Base-by-base conservation (phyloP, 2,329 filamentous ascomycete genomes). In the Fusarium praegraminearum region DNA sequence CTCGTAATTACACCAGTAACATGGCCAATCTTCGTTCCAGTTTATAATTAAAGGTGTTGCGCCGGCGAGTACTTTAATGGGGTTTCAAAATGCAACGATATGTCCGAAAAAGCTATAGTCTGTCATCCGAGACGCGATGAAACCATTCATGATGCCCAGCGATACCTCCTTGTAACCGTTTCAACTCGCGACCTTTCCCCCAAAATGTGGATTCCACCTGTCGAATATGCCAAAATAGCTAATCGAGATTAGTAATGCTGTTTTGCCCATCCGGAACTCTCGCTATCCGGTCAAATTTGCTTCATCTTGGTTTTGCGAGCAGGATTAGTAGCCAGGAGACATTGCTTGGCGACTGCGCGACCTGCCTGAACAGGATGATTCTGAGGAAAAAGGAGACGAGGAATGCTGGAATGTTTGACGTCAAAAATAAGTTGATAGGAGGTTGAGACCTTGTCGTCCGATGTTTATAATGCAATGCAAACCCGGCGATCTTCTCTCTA, bases 141-240 rank as follows among this genome's bases (percentile, higher is more conserved):
- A 66, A 69, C 65, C 15, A 43, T 24, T 24, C 59, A 54, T 33
- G 65, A 60, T 52, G 35, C n/a, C 30, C 15, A 43, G 16, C 20
- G 45, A 36, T n/a, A 46, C 62, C 65, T 40, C 65, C 69, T 69
- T 45, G 55, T 57, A 33, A 45, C 40, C n/a, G 11, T 2, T 24
- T 15, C 26, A 40, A 20, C 9, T 40, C 28, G 20, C 26, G 26
- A 18, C 33, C 36, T 32, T 26, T 43, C 16, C 18, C 40, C 24
- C 13, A 58, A 3, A 10, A 24, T 36, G 45, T n/a, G 38, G 18
- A n/a, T 20, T 26, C 32, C 20, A 35, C 49, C 45, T 61, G 44
- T 55, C 38, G 47, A 24, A 20, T 16, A 26, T 32, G 5, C 2
- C 16, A 3, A 22, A n/a, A 18, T 18, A 2, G 12, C 4, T 3